Evolutionary conservation across 2,329 filamentous ascomycete species (phyloP), one percentile per base, ranked within the genome.

Genomic region (Cladophialophora exuberans): DNA sequence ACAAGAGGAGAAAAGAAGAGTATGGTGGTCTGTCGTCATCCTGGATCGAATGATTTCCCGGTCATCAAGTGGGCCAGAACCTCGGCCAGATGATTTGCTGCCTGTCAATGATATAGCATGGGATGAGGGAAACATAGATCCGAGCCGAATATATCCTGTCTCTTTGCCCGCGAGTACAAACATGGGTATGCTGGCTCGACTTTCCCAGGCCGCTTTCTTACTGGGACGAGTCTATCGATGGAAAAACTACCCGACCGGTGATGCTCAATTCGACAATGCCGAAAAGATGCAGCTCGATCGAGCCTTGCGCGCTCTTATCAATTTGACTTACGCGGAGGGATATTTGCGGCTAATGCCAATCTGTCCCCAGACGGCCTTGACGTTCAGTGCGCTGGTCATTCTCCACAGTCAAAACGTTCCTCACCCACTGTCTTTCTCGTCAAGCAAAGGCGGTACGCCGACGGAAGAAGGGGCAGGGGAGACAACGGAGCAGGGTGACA

Each of bases 1-100:
- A 22, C 46, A 60, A 5, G 66, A 68, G 38, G 66, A 68, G 47
- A 51, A 56, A 43, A 59, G 59, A 26, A 62, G 66, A 18, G 57
- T 60, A 2, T 68, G 65, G 65, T 68, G 66, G 64, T 63, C 64
- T 20, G 52, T 67, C 38, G 26, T 67, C 1, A 65, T 67, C 22
- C 42, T 68, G 15, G 62, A 63, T 43, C 49, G 49, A 44, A 43
- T 5, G 23, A 43, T 10, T n/a, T n/a, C n/a, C n/a, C n/a, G n/a
- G n/a, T n/a, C n/a, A n/a, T n/a, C n/a, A n/a, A n/a, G n/a, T n/a
- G n/a, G n/a, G n/a, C 50, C 42, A 30, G 50, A 53, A 10, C 50
- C 50, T 10, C 28, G 50, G 6, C 20, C 50, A 23, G 20, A 31
- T 17, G 50, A 53, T 35, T 41, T 46, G 22, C 33, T 53, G 15